phyloP scores from a whole-genome alignment of 2,329 filamentous ascomycete species.

The Calonectria leucothoes region DNA sequence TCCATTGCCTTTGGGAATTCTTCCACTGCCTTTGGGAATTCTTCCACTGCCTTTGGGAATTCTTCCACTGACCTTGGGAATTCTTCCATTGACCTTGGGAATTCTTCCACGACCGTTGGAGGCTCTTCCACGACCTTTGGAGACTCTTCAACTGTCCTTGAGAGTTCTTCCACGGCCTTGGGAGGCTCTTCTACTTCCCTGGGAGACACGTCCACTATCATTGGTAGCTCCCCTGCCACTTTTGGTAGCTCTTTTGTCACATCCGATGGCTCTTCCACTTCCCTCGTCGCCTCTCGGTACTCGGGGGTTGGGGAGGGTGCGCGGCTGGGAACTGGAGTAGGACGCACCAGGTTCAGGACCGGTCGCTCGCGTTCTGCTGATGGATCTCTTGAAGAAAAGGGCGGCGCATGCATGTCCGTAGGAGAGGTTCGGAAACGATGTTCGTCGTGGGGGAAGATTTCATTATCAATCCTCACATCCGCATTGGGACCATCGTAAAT shows the following conservation, averaged over 20 bases:
- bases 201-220: not conserved
- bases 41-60: not conserved
- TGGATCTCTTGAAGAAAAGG: constrained; percentile 61
- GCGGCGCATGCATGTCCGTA: constrained; percentile 41
- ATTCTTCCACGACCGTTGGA: not conserved
- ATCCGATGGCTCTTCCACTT: constrained; percentile 26
- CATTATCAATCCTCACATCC: constrained; percentile 72
- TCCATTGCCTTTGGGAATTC: constrained; percentile 17
- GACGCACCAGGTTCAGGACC: constrained; percentile 69
- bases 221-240: not conserved
- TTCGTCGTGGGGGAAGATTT: constrained; percentile 66
- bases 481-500: constrained; percentile 70
- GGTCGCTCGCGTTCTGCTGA: constrained; percentile 68
- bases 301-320: constrained; percentile 56
- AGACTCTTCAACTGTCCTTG: not conserved
- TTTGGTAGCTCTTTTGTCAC: not conserved
- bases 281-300: constrained; percentile 29
- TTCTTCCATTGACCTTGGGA: constrained; percentile 17
- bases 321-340: constrained; percentile 63
- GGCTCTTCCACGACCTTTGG: not conserved
- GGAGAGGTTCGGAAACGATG: constrained; percentile 47
- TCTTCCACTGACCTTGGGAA: constrained; percentile 24
- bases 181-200: not conserved
- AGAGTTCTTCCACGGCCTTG: not conserved
- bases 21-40: not conserved